phyloP scores from a whole-genome alignment of 2,329 filamentous ascomycete genomes.

The Fonsecaea pedrosoi region DNA sequence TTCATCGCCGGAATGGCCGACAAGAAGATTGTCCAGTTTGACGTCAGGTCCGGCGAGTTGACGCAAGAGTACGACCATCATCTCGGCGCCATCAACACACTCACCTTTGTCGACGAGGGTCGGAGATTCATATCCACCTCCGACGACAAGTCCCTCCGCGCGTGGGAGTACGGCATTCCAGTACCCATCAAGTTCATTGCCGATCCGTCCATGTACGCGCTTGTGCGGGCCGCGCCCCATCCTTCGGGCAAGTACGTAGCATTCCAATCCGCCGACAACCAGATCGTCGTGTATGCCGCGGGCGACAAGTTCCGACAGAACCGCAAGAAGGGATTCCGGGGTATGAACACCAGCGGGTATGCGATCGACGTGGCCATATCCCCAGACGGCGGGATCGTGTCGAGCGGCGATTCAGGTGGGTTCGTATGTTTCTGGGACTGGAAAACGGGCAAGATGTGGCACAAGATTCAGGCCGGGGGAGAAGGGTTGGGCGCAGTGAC shows the following conservation, averaged over 20 bases:
- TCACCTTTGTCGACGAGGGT: constrained; percentile 93
- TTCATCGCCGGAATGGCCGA: constrained; percentile 97
- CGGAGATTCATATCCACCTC: constrained; percentile 97
- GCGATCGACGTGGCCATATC: constrained; percentile 87
- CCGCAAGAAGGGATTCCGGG: constrained; percentile 93
- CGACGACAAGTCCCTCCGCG: constrained; percentile 93
- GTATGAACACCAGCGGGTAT: constrained; percentile 94
- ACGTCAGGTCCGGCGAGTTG: constrained; percentile 79
- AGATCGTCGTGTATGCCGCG: constrained; percentile 92
- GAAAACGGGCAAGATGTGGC: constrained; percentile 99
- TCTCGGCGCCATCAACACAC: constrained; percentile 95
- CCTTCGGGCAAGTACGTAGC: constrained; percentile 93
- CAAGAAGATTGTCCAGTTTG: constrained; percentile 98
- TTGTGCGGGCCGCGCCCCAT: constrained; percentile 83
- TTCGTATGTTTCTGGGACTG: constrained; percentile 98
- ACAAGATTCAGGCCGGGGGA: constrained; percentile 80
- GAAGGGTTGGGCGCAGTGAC: constrained; percentile 67
- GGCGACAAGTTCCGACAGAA: constrained; percentile 97
- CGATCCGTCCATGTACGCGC: constrained; percentile 96
- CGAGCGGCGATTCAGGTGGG: constrained; percentile 83
- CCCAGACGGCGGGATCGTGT: constrained; percentile 90
- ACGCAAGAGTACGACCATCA: constrained; percentile 99
- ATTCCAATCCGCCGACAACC: constrained; percentile 92
- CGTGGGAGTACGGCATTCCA: constrained; percentile 98
- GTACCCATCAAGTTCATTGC: constrained; percentile 99